phyloP scores from a whole-genome alignment of 768 basidiomycete species.

The Brasilioporus rufonigricans region DNA sequence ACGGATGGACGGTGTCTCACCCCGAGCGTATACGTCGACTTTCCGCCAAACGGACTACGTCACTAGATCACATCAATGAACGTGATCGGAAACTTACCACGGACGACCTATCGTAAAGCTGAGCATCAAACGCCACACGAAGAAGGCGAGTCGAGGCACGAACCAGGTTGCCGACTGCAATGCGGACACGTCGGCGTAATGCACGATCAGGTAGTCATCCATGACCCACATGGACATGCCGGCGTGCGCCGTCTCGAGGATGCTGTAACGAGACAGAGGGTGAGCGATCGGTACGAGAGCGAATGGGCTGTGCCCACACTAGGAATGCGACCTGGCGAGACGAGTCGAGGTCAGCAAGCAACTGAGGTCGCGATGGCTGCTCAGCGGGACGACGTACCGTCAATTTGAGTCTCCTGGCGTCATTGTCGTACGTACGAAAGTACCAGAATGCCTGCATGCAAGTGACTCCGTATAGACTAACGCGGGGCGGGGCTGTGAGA shows the following conservation, averaged over 20 bases:
- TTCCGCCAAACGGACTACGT: neutral
- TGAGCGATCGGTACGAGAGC: neutral
- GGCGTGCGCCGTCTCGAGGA: slow-evolving; percentile 23
- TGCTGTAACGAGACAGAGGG: neutral
- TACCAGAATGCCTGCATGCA: slow-evolving; percentile 30
- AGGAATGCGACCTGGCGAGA: slow-evolving; percentile 19
- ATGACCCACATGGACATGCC: slow-evolving; percentile 22
- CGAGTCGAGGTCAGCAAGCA: neutral
- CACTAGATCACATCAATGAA: neutral
- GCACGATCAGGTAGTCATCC: slow-evolving; percentile 23
- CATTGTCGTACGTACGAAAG: slow-evolving; percentile 23
- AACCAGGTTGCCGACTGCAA: slow-evolving; percentile 21
- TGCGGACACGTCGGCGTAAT: slow-evolving; percentile 11
- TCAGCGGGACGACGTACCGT: slow-evolving; percentile 14
- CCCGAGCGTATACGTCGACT: slow-evolving; percentile 24
- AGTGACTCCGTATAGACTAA: slow-evolving; percentile 29
- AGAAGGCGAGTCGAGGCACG: slow-evolving; percentile 2
- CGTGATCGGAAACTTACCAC: slow-evolving; percentile 12
- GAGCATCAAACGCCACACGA: too few relatives aligned
- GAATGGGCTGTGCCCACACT: slow-evolving; percentile 9
- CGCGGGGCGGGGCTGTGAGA: neutral
- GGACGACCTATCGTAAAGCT: slow-evolving; percentile 2
- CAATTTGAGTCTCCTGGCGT: slow-evolving; percentile 17
- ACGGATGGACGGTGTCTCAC: slow-evolving; percentile 10
- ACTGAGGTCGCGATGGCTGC: too few relatives aligned